Evolutionary conservation across 1,139 yeast genomes (phyloP).

Genomic region (Scheffersomyces cryptocercus): DNA sequence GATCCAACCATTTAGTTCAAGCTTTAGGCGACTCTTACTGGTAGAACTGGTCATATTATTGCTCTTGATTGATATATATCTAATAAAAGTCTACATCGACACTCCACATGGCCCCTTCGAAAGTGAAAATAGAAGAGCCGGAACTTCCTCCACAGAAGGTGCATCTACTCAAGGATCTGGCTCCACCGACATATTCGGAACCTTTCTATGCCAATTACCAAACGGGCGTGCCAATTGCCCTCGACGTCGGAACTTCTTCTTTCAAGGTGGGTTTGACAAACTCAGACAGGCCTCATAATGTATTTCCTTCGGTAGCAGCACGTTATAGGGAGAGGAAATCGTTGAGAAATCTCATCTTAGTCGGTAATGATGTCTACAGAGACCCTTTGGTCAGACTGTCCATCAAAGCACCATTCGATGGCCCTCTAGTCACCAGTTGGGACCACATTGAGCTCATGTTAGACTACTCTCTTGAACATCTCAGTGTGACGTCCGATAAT

Average conservation of each 20-base stretch:
- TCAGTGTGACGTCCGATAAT: constrained; percentile 59
- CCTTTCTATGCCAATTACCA: constrained; percentile 56
- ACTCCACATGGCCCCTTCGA: constrained; percentile 13
- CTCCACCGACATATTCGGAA: constrained; percentile 41
- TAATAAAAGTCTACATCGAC: neutral
- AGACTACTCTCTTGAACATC: constrained; percentile 80
- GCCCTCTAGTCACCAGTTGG: constrained; percentile 87
- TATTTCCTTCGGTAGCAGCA: constrained; percentile 70
- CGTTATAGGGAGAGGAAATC: constrained; percentile 77
- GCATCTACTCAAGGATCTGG: constrained; percentile 50
- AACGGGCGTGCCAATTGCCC: constrained; percentile 69
- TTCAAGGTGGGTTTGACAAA: constrained; percentile 74
- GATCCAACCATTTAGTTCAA: too few relatives aligned
- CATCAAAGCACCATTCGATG: constrained; percentile 83
- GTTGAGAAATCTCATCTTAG: constrained; percentile 63
- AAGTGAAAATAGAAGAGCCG: constrained; percentile 21
- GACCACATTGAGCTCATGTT: constrained; percentile 80
- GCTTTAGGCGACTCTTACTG: too few relatives aligned
- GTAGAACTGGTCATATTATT: too few relatives aligned
- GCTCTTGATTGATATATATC: too few relatives aligned
- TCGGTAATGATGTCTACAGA: constrained; percentile 79
- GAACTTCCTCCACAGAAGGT: constrained; percentile 51
- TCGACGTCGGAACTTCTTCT: constrained; percentile 74
- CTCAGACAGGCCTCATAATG: constrained; percentile 54
- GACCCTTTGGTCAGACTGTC: constrained; percentile 71